Evolutionary conservation across 129 eudicot species (phyloP).

Genomic region (Flaveria sonorensis): DNA sequence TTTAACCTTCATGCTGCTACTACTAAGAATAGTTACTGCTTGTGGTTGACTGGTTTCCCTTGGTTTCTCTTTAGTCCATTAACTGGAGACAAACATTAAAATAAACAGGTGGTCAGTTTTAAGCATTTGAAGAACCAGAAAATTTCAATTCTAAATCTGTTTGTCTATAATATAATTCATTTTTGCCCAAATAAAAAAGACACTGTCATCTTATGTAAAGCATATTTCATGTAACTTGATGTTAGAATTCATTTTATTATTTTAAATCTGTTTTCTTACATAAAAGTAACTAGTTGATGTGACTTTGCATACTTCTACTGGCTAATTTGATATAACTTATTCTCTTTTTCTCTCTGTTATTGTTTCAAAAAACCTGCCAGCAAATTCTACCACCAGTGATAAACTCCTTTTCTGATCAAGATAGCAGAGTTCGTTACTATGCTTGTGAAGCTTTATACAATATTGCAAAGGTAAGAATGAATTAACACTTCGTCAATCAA

Average conservation of each 20-base stretch:
- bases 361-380: conserved; percentile 40
- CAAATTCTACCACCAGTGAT: conserved; percentile 95
- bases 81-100: conserved; percentile 12
- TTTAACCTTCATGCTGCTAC: conserved; percentile 6
- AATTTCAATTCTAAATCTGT: conserved; percentile 8
- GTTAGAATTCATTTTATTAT: conserved; percentile 2
- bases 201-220: not conserved
- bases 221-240: conserved; percentile 20
- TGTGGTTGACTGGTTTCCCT: conserved; percentile 12
- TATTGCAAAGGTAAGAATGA: conserved; percentile 85
- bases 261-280: not conserved
- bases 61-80: conserved; percentile 7
- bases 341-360: conserved; percentile 20
- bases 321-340: not conserved
- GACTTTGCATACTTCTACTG: conserved; percentile 12
- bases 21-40: conserved; percentile 8
- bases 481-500: conserved; percentile 1
- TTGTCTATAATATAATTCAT: conserved; percentile 13
- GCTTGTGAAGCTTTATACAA: conserved; percentile 99
- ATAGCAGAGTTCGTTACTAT: conserved; percentile 95
- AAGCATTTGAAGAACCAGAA: conserved; percentile 6
- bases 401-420: conserved; percentile 86
- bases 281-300: conserved; percentile 15
- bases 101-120: not conserved
- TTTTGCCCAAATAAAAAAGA: not conserved